These are phyloP conservation scores for Yamadazyma paraphyllophila DNA, from an alignment of 805 yeast species.

Conservation along the genomic window DNA sequence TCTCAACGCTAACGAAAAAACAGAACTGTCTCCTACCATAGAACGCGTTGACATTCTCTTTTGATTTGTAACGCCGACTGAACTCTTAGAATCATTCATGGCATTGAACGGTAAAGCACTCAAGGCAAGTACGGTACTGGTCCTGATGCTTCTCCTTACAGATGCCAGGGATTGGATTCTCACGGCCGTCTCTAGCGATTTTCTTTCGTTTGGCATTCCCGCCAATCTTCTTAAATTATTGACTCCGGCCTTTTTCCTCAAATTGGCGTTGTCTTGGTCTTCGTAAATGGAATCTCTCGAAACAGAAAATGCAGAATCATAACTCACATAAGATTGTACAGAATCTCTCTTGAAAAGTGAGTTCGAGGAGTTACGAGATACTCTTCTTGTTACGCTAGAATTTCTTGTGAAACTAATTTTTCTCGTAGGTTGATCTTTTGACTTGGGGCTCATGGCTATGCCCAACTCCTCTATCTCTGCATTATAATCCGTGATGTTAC, in stretches of 20 bases:
- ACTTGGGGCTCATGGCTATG: slow-evolving; percentile 40
- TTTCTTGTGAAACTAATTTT: slow-evolving; percentile 23
- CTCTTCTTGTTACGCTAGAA: slow-evolving; percentile 3
- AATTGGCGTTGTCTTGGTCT: slow-evolving; percentile 15
- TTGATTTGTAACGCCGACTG: background rate
- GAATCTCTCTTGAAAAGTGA: slow-evolving; percentile 38
- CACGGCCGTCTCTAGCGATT: slow-evolving; percentile 15
- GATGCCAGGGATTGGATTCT: slow-evolving; percentile 23
- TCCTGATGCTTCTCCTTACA: slow-evolving; percentile 30
- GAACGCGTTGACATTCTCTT: slow-evolving; percentile 13
- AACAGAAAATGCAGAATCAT: slow-evolving; percentile 54
- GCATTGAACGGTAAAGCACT: slow-evolving; percentile 38
- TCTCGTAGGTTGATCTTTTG: slow-evolving; percentile 20
- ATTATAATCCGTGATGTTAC: slow-evolving; percentile 37
- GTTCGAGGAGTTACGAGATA: slow-evolving; percentile 33
- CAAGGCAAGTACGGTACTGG: slow-evolving; percentile 38
- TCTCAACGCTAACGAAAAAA: slow-evolving; percentile 30
- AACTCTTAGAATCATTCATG: slow-evolving; percentile 11
- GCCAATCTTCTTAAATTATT: slow-evolving; percentile 44
- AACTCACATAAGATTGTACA: slow-evolving; percentile 53
- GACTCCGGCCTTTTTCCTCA: slow-evolving; percentile 51
- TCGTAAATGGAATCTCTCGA: slow-evolving; percentile 15
- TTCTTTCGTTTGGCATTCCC: slow-evolving; percentile 13
- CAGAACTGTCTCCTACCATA: slow-evolving; percentile 30
- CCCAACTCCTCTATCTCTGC: slow-evolving; percentile 44